These are phyloP conservation scores for Astragalus glycyphyllos DNA, from an alignment of 306 rosid species.

Conservation along the genomic window DNA sequence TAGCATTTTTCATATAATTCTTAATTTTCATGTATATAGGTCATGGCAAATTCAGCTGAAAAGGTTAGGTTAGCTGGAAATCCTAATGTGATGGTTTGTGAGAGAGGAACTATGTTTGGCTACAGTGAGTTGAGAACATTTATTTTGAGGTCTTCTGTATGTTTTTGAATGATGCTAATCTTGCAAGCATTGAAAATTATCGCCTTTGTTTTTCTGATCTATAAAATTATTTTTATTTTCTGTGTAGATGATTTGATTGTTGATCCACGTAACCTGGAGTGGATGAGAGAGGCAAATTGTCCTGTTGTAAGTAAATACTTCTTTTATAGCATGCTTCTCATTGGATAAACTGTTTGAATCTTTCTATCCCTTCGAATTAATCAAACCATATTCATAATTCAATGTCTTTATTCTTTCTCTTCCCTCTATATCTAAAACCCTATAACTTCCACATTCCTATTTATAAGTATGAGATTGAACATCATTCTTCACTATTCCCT, in stretches of 20 bases:
- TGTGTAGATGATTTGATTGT: constrained; percentile 88
- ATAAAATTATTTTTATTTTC: constrained; percentile 40
- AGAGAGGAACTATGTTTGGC: constrained; percentile 98
- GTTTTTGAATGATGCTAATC: constrained; percentile 28
- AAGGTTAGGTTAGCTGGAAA: constrained; percentile 94
- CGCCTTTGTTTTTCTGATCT: background rate
- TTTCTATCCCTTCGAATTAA: constrained; percentile 6
- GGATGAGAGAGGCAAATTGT: constrained; percentile 93
- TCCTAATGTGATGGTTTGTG: constrained; percentile 97
- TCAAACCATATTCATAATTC: no score
- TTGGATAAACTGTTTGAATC: constrained; percentile 6
- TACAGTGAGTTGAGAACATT: constrained; percentile 76
- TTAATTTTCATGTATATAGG: constrained; percentile 56
- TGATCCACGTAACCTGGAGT: constrained; percentile 91
- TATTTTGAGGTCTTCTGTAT: constrained; percentile 29
- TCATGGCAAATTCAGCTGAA: constrained; percentile 90
- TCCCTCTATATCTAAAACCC: no score
- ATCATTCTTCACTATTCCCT: constrained; percentile 3
- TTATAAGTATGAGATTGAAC: constrained; percentile 24
- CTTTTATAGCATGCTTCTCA: constrained; percentile 29
- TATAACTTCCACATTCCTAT: background rate
- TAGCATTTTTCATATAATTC: constrained; percentile 30
- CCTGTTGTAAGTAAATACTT: constrained; percentile 76
- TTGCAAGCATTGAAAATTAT: background rate
- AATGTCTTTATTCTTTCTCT: no score